Evolutionary conservation across 2,329 filamentous ascomycete species (phyloP).

Genomic region (Aschersonia sp.): DNA sequence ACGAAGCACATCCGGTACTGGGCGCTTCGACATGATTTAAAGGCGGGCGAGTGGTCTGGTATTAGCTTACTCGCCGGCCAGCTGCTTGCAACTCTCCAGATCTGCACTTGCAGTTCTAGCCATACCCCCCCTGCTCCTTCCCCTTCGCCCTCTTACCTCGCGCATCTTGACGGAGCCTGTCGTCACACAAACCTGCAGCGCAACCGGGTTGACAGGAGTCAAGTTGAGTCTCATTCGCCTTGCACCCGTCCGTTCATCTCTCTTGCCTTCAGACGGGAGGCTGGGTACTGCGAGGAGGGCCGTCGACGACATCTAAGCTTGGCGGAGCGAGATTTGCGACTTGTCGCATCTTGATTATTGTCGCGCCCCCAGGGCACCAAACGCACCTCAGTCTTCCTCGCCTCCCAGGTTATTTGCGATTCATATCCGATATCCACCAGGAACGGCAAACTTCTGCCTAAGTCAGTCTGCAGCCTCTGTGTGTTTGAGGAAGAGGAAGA

Average conservation of each 20-base stretch:
- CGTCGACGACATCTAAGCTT: constrained; percentile 1
- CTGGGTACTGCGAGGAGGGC: constrained; percentile 2
- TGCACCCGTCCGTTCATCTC: constrained; percentile 2
- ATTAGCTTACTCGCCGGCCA: too few species aligned
- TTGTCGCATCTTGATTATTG: constrained; percentile 5
- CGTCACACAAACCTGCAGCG: constrained; percentile 10
- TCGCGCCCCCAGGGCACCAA: not conserved
- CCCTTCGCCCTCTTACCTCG: not conserved
- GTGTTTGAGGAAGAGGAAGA: not conserved
- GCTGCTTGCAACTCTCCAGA: too few species aligned
- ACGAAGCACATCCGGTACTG: not conserved
- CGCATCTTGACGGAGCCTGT: constrained; percentile 1
- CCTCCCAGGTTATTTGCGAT: too few species aligned
- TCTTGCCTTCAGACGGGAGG: constrained; percentile 2
- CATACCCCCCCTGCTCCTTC: not conserved
- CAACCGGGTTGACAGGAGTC: constrained; percentile 9
- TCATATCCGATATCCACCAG: too few species aligned
- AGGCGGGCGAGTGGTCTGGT: too few species aligned
- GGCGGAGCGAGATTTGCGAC: constrained; percentile 8
- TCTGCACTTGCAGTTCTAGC: not conserved
- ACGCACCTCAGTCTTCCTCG: too few species aligned
- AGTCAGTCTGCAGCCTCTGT: too few species aligned
- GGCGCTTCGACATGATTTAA: not conserved
- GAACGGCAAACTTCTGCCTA: too few species aligned
- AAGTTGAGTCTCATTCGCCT: constrained; percentile 5